These are phyloP conservation scores for Ophiostoma montium DNA, from an alignment of 2,329 filamentous ascomycete species.

Conservation along the genomic window DNA sequence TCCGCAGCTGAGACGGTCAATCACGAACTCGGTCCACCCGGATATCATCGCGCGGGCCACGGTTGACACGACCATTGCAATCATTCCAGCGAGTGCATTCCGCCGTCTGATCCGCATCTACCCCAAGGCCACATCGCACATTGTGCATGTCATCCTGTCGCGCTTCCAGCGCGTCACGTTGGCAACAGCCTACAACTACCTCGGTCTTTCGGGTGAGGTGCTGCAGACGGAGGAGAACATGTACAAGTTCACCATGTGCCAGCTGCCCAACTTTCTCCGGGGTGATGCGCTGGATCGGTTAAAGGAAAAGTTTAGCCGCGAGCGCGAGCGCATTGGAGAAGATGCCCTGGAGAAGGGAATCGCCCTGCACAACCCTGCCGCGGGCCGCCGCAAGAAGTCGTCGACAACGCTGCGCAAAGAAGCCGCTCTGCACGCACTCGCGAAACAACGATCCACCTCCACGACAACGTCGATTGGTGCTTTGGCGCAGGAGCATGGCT, in stretches of 20 bases:
- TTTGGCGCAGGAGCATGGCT: constrained; percentile 27
- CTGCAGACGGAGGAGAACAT: constrained; percentile 86
- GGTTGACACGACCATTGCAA: constrained; percentile 93
- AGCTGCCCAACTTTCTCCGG: constrained; percentile 79
- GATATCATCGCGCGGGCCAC: constrained; percentile 95
- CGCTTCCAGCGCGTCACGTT: constrained; percentile 89
- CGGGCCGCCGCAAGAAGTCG: constrained; percentile 53
- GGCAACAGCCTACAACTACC: constrained; percentile 85
- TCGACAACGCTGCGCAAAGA: constrained; percentile 67
- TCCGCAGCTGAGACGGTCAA: constrained; percentile 29
- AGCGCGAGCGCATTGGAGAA: constrained; percentile 62
- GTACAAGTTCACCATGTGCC: constrained; percentile 81
- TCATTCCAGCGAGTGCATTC: constrained; percentile 94
- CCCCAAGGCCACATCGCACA: constrained; percentile 90
- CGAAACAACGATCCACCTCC: constrained; percentile 28
- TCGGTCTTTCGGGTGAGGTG: constrained; percentile 84
- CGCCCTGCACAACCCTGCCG: constrained; percentile 70
- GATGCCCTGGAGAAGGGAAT: constrained; percentile 87
- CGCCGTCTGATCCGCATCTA: constrained; percentile 84
- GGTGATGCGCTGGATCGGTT: constrained; percentile 70
- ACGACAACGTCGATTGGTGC: constrained; percentile 27
- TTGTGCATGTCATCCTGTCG: constrained; percentile 93
- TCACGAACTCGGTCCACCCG: constrained; percentile 72
- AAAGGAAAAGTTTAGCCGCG: constrained; percentile 83
- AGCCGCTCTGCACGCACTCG: constrained; percentile 55